Evolutionary conservation across 1,284 basidiomycete genomes (phyloP).

Genomic region (Sanguinoderma infundibulare): DNA sequence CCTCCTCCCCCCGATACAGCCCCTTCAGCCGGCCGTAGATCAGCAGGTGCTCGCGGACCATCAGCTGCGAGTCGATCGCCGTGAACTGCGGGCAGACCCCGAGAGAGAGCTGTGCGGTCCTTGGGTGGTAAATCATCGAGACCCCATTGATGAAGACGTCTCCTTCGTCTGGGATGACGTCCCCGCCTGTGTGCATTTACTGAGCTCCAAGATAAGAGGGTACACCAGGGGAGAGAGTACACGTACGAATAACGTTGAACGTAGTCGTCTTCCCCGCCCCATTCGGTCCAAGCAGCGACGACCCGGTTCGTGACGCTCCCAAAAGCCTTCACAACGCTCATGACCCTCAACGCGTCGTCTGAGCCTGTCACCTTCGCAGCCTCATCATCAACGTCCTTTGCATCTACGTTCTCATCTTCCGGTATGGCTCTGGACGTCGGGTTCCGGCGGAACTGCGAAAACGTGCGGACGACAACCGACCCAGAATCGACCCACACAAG

Average conservation of each 20-base stretch:
- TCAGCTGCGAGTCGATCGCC: slow-evolving; percentile 78
- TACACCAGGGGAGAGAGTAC: no score
- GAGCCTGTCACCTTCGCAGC: slow-evolving; percentile 51
- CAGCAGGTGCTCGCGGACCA: slow-evolving; percentile 75
- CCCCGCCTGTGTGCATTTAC: slow-evolving; percentile 50
- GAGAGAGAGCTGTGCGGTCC: slow-evolving; percentile 64
- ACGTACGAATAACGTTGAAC: slow-evolving; percentile 75
- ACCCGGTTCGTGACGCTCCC: slow-evolving; percentile 51
- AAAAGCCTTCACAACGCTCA: slow-evolving; percentile 72
- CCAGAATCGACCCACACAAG: slow-evolving; percentile 70
- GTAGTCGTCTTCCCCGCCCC: slow-evolving; percentile 84
- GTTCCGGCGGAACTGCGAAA: slow-evolving; percentile 13
- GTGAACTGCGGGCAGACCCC: slow-evolving; percentile 87
- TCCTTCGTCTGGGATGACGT: slow-evolving; percentile 62
- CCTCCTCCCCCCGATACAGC: slow-evolving; percentile 50
- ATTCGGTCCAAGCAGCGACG: slow-evolving; percentile 80
- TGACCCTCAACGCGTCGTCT: slow-evolving; percentile 63
- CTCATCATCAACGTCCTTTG: slow-evolving; percentile 57
- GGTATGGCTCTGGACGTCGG: neutral
- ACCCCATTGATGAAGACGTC: slow-evolving; percentile 68
- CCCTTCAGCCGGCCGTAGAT: slow-evolving; percentile 76
- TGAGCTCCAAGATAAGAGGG: neutral
- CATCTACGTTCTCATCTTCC: neutral
- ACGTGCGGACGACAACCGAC: slow-evolving; percentile 43
- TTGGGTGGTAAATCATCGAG: slow-evolving; percentile 65